Evolutionary conservation across 352 stramenopile genomes (phyloP), one percentile per base, ranked within the genome.

Genomic region (Stephanocyclus meneghinianus): DNA sequence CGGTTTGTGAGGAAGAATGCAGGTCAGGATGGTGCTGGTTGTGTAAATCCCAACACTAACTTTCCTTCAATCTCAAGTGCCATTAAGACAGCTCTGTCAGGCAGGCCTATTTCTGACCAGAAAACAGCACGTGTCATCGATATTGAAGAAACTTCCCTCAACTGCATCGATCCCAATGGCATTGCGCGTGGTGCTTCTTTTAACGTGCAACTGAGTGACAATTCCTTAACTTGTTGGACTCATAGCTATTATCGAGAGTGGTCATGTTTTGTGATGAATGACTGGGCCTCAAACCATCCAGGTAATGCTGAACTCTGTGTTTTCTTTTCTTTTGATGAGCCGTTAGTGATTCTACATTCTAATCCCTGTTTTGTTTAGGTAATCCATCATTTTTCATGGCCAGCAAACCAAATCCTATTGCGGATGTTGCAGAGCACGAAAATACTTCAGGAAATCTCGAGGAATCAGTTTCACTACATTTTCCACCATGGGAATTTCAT

Each of bases 1-100:
- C 71, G 76, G 7, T 84, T 84, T 59, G 76, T 84, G 6, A 64
- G 76, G 40, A 84, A 85, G 60, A 64, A 76, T 75, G 53, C 76
- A 13, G 51, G 2, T 35, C 37, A 50, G 35, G 69, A 78, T 50
- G 21, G 35, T 51, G 62, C 62, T 10, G 67, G 69, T 61, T 10
- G 2, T 8, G 63, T 69, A 44, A 48, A 72, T 35, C 67, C 60
- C 40, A 75, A 29, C 50, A 37, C 16, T n/a, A 6, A 56, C 10
- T 81, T 83, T 53, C 70, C 76, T 15, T 26, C 42, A 11, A 78
- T 83, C 63, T 10, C 6, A 18, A 53, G 2, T 47, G 55, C 51
- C 40, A 76, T 79, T 32, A 16, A 59, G n/a, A 57, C n/a, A 30
- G 32, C 21, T 48, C 57, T 83, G 7, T 16, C 26, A 30, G n/a